Evolutionary conservation across 768 basidiomycete species (phyloP), one percentile per base, ranked within the genome.

Genomic region (Collybiopsis confluens): DNA sequence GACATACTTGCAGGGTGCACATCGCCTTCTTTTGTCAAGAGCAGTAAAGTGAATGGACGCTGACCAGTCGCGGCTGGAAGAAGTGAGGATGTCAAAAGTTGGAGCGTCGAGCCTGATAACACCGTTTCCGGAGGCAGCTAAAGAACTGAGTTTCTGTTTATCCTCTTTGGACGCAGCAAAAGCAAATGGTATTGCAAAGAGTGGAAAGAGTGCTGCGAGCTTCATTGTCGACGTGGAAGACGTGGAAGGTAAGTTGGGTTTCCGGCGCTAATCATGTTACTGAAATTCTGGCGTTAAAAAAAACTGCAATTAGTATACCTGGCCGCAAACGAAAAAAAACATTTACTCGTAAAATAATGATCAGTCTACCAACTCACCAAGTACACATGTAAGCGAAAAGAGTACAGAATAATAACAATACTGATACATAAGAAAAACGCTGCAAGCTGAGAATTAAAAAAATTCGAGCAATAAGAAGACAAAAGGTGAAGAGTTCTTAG

Each of bases 11-110:
- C 97, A 99, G 43, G 95, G 96, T n/a, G 66, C 68, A 68, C 97
- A 99, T 68, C 85, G 88, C 64, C 91, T 84, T 58, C 85, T 79
- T 9, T 81, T 72, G 60, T 85, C 86, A 57, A 97, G 68, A 0
- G 97, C 97, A 1, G 97, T 99, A 66, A 98, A 79, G 11, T 93
- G 85, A 50, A 99, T 75, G 3, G 86, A 76, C n/a, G 86, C 84
- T 1, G 89, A 88, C 87, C 95, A 99, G 59, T 86, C 83, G 57
- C 97, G 85, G 56, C 84, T 77, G 8, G 86, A 78, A 4, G 79
- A 69, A 2, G 85, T 86, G 59, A 98, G 71, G 53, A 94, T 74
- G 63, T 94, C 89, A 69, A 85, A 99, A 2, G 79, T 74, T 26
- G 74, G 75, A 26, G 85, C 73, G 70, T 95, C 80, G 62, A 98